Evolutionary conservation across 768 basidiomycete genomes (phyloP), one percentile per base, ranked within the genome.

Genomic region (Hysterangium stoloniferum): DNA sequence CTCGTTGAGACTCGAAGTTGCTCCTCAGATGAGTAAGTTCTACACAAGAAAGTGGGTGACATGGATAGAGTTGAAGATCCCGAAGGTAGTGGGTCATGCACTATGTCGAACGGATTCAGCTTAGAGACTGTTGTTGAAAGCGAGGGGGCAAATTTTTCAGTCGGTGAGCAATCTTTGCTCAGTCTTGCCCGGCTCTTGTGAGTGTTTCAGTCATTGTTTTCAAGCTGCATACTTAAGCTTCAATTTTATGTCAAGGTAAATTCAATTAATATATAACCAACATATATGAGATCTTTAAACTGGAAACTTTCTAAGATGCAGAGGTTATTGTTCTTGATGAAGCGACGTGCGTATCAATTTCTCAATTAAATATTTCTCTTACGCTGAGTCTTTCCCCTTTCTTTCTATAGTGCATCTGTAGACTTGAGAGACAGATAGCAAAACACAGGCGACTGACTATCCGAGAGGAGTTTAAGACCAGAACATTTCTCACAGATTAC

Each of bases 361-460:
- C 24, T 24, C 35, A 52, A 36, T 19, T 36, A 31, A 44, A n/a
- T 28, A 36, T 22, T 38, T 15, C 15, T 33, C 12, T 27, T 11
- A 41, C 9, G 22, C 8, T 20, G 38, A 20, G 20, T 8, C 38
- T n/a, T n/a, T n/a, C n/a, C 20, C 55, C 46, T 29, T 24, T 20
- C 24, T 20, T 34, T 64, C 19, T 65, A 60, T 60, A 71, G 58
- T 44, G 66, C 62, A 59, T 69, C 60, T n/a, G 69, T 70, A 28
- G 62, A 75, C 54, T 61, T 68, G 5, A 6, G 72, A 73, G 53
- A 79, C 77, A 2, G 78, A 80, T 60, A 62, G 69, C 9, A 73
- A 73, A 60, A 79, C 81, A 52, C 79, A 80, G n/a, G n/a, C n/a
- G n/a, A 52, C 56, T 66, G 43, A 74, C 73, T 2, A 72, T 75